Conservation (phyloP, 1,284 basidiomycete genomes). For the Rhodotorula sp. region DNA sequence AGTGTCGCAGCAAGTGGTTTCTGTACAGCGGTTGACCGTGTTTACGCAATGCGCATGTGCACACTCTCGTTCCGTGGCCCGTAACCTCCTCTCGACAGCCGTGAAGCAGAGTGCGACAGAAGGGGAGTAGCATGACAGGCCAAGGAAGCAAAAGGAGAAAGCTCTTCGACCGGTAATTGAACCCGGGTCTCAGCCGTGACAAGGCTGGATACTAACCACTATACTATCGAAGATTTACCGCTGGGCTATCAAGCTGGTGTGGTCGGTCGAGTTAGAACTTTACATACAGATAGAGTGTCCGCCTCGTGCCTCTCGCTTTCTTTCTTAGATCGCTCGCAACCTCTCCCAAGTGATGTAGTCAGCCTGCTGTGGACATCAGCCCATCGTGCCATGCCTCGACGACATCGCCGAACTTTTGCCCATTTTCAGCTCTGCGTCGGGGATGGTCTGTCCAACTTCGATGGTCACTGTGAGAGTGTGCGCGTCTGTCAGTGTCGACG, state of each 20-base stretch:
- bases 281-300: too few species aligned
- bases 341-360: too few species aligned
- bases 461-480: slow-evolving; percentile 16
- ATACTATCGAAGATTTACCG: slow-evolving; percentile 11
- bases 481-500: too few species aligned
- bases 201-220: slow-evolving; percentile 20
- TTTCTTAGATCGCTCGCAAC: too few species aligned
- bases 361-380: too few species aligned
- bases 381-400: too few species aligned
- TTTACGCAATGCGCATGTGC: background rate
- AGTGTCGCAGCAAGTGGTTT: slow-evolving; percentile 62
- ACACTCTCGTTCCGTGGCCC: background rate
- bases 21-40: slow-evolving; percentile 8
- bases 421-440: slow-evolving; percentile 15
- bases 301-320: too few species aligned
- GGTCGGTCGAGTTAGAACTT: too few species aligned
- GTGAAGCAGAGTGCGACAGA: background rate
- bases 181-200: slow-evolving; percentile 22
- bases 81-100: background rate
- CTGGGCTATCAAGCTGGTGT: too few species aligned
- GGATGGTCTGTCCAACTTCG: slow-evolving; percentile 16
- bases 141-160: background rate
- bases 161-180: slow-evolving; percentile 18
- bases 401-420: too few species aligned
- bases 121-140: background rate